Base-by-base conservation (phyloP, 148 eudicot species). In the Suaeda aralocaspica region DNA sequence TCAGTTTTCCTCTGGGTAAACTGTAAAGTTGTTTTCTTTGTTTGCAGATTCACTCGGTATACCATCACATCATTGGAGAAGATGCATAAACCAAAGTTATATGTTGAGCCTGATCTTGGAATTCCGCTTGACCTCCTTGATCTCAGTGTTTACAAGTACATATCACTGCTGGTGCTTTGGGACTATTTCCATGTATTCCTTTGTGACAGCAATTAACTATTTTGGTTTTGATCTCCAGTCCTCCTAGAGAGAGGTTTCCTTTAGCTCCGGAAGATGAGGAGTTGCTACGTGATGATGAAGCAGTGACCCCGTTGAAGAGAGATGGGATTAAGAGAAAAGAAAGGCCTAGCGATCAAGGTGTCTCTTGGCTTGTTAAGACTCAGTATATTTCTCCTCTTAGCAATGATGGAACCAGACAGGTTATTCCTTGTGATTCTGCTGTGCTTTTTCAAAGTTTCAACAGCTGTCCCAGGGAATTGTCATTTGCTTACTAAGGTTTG, bases 81-180 rank as follows among this genome's bases (percentile, higher is more conserved):
- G 74, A 77, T 87, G 85, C 92, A 91, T 82, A 94, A 94, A 79
- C 96, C 98, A 42, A 88, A 91, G 66, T 75, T 94, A 66, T 81
- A 94, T 74, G 89, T 89, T 44, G 96, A 94, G 78, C 88, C 88
- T 51, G 97, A 94, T 82, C 96, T 94, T 77, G 98, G 98, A 81
- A 94, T 94, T 75, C 97, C 98, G 0, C 92, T 94, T 74, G 98
- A 94, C 79, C 90, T 94, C 66, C 98, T 94, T 81, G 98, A 94
- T 81, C 91, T 94, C 75, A 91, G 98, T 74, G 89, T 91, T 19
- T 94, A 91, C 96, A 89, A 85, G 97, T 94, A 89, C 60, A 13
- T 66, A 70, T 80, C 78, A 36, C 30, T 49, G 8, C 39, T 56
- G 46, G 68, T 61, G 34, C 29, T 45, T 10, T 30, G 66, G 33